Evolutionary conservation across 2,329 filamentous ascomycete species (phyloP), one percentile per base, ranked within the genome.

Genomic region (Lecanoromycetidae sp.): DNA sequence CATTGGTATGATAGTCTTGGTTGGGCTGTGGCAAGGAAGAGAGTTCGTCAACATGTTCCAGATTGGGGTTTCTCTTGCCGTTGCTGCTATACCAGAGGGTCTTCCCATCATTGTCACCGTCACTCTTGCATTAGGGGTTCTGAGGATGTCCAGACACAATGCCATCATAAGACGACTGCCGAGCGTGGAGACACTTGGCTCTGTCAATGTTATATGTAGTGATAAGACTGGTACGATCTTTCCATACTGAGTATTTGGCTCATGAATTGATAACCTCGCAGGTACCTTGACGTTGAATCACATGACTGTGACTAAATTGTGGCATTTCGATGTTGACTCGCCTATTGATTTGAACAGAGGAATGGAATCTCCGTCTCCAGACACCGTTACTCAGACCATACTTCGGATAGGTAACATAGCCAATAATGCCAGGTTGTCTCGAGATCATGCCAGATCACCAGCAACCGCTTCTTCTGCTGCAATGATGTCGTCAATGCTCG

Each of bases 171-270:
- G 91, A 56, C 82, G 85, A 60, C 82, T 98, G 66, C 93, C 93
- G 19, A 96, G 91, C 64, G 93, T 98, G 7, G 91, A 98, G 63
- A 98, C 91, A 0, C 69, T 98, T 4, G 93, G 93, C 7, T 95
- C 88, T n/a, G 91, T 98, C 50, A 98, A 96, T 58, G 88, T 98
- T n/a, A 87, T 98, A 5, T 98, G 93, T 69, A 95, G 87, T 56
- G 91, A 98, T 71, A 98, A 98, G 69, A 98, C 91, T 35, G 87
- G 79, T 79, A 66, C 57, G 62, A 52, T 44, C 13, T 41, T 12
- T 37, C 39, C 10, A 12, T 36, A 34, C 13, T 35, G 13, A 35
- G 26, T 38, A 29, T 23, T 38, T 33, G 5, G 5, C 15, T n/a
- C 20, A 43, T 17, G 17, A 25, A 25, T 54, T 44, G 38, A 60